Conservation (phyloP, 192 early-diverging fungal species). For the Glomus cerebriforme region DNA sequence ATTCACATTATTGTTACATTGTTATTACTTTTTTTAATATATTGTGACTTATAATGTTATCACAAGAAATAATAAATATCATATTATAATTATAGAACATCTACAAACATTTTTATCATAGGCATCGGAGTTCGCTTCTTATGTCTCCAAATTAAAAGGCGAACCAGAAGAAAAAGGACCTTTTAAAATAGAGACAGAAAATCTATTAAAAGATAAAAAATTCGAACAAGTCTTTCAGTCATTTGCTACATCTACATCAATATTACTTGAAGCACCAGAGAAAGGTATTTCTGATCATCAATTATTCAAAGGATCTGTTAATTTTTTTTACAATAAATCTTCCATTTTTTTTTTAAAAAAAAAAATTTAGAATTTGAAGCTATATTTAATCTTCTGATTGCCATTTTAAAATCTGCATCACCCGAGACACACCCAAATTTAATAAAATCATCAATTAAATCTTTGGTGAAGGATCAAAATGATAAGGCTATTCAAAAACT, state of each 20-base stretch:
- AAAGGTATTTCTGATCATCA: conserved; percentile 47
- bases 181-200: conserved; percentile 51
- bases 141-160: conserved; percentile 61
- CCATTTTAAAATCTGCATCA: conserved; percentile 26
- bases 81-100: neutral
- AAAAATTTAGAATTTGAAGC: conserved; percentile 17
- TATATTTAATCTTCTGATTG: conserved; percentile 28
- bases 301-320: neutral
- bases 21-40: neutral
- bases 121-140: conserved; percentile 71
- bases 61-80: neutral
- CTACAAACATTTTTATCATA: conserved; percentile 34
- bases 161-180: conserved; percentile 47
- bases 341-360: neutral
- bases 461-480: conserved; percentile 1
- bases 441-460: conserved; percentile 17
- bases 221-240: conserved; percentile 55
- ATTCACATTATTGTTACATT: too few species aligned
- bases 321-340: neutral
- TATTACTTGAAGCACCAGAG: conserved; percentile 59
- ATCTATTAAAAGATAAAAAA: conserved; percentile 61
- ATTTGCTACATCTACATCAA: conserved; percentile 57
- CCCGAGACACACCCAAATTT: conserved; percentile 18
- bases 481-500: conserved; percentile 29
- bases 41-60: neutral